Conservation (phyloP, 345 rosid genomes). For the Luvunga scandens region DNA sequence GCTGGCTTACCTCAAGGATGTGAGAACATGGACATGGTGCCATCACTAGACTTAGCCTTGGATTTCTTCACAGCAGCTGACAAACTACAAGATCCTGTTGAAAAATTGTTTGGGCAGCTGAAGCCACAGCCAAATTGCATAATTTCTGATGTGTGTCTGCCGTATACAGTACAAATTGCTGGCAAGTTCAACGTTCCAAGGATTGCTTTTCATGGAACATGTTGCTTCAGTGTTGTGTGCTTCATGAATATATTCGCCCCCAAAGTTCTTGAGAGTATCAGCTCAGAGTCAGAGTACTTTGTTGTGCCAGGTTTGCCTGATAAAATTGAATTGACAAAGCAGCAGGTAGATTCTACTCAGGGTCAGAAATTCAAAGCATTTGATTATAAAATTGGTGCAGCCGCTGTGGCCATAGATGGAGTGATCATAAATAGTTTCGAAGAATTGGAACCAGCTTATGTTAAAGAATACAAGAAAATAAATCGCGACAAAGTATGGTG, state of each 20-base stretch:
- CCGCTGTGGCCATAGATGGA: constrained; percentile 29
- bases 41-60: not conserved
- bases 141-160: constrained; percentile 45
- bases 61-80: constrained; percentile 19
- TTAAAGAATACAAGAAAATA: constrained; percentile 19
- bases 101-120: constrained; percentile 34
- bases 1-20: constrained; percentile 19
- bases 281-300: constrained; percentile 29
- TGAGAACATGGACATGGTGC: constrained; percentile 30
- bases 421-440: constrained; percentile 35
- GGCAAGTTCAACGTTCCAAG: constrained; percentile 42
- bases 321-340: constrained; percentile 33
- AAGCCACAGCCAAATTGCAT: constrained; percentile 45
- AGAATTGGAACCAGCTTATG: constrained; percentile 28
- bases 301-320: constrained; percentile 43
- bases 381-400: constrained; percentile 16
- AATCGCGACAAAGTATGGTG: constrained; percentile 13
- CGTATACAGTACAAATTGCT: constrained; percentile 38
- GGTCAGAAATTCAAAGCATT: constrained; percentile 16
- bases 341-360: not conserved
- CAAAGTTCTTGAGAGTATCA: constrained; percentile 12
- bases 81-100: constrained; percentile 23
- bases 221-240: constrained; percentile 47
- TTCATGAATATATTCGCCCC: constrained; percentile 15
- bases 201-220: constrained; percentile 52